Evolutionary conservation across 768 basidiomycete species (phyloP).

Genomic region (Hypsizygus marmoreus): DNA sequence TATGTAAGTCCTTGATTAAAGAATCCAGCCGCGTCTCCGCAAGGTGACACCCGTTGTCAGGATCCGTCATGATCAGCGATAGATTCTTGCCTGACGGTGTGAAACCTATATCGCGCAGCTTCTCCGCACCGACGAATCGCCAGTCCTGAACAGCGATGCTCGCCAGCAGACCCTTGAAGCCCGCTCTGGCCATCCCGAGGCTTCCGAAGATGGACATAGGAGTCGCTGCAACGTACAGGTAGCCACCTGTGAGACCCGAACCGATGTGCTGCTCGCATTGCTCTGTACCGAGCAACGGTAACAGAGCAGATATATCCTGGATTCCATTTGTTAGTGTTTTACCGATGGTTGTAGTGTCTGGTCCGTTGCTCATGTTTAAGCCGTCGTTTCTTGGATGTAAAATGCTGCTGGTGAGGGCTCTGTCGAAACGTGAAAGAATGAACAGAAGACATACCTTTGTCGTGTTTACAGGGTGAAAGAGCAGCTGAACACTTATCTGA

Average conservation of each 20-base stretch:
- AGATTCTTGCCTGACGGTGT: constrained; percentile 9
- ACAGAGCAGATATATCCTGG: constrained; percentile 25
- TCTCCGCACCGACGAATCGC: constrained; percentile 11
- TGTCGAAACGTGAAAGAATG: no score
- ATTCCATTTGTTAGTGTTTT: constrained; percentile 20
- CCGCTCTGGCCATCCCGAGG: constrained; percentile 22
- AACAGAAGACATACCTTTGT: no score
- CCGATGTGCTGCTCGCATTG: constrained; percentile 23
- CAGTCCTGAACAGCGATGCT: constrained; percentile 3
- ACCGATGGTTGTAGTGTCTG: no score
- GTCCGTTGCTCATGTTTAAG: no score
- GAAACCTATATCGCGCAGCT: constrained; percentile 11
- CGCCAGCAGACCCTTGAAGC: constrained; percentile 15
- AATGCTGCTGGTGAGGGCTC: no score
- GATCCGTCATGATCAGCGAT: constrained; percentile 15
- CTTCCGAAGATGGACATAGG: constrained; percentile 26
- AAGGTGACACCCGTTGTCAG: constrained; percentile 1
- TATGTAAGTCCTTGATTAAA: constrained; percentile 7
- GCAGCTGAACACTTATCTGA: no score
- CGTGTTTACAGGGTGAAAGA: no score
- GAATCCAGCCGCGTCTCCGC: constrained; percentile 11
- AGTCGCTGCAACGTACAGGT: constrained; percentile 24
- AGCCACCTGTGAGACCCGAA: constrained; percentile 19
- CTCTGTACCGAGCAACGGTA: constrained; percentile 24
- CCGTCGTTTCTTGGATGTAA: no score